Conservation (phyloP, 1,284 basidiomycete species). For the Microbotryomycetes sp. region DNA sequence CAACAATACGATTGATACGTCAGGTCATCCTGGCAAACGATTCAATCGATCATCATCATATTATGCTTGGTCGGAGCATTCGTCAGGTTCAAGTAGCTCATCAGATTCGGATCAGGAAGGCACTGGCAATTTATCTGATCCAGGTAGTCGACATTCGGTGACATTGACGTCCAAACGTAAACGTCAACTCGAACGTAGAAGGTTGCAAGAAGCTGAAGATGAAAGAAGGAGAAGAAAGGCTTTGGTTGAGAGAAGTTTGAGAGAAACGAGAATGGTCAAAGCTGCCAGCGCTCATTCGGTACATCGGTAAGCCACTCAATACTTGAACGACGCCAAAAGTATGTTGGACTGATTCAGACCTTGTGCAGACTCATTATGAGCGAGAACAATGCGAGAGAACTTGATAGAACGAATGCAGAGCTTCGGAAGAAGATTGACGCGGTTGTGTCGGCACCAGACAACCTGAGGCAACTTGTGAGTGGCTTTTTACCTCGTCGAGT, state of each 20-base stretch:
- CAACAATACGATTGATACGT: no score
- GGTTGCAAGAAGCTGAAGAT: neutral
- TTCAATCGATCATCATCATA: no score
- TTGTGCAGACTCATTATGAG: neutral
- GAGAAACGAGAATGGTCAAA: slow-evolving; percentile 29
- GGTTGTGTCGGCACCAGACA: neutral
- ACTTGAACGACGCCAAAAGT: no score
- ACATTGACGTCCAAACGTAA: neutral
- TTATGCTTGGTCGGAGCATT: neutral
- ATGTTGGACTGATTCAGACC: neutral
- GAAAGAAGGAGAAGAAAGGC: neutral
- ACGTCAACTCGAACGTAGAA: neutral
- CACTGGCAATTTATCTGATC: slow-evolving; percentile 25
- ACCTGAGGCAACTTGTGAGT: neutral
- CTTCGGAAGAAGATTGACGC: neutral
- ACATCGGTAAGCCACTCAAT: neutral
- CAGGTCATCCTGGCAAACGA: no score
- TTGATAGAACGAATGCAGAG: neutral
- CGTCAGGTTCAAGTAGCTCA: neutral
- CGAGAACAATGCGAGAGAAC: neutral
- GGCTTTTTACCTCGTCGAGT: no score
- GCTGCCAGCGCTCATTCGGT: neutral
- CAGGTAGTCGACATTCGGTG: slow-evolving; percentile 3
- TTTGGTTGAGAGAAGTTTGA: slow-evolving; percentile 18
- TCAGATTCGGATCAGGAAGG: slow-evolving; percentile 3